These are phyloP conservation scores for Bremia lactucae DNA, from an alignment of 352 stramenopile species.

Conservation along the genomic window DNA sequence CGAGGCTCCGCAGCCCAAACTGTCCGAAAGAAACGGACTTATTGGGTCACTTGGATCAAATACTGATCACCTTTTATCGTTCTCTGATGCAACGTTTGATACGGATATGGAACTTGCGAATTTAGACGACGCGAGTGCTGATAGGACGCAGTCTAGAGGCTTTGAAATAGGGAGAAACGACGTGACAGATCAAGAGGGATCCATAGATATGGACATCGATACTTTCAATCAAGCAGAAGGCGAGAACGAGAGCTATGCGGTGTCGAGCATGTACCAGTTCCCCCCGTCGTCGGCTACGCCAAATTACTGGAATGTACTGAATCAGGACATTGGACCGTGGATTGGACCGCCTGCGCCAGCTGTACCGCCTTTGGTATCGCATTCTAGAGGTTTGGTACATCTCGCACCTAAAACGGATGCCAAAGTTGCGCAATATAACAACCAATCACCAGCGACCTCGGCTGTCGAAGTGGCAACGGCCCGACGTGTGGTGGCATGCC, in stretches of 20 bases:
- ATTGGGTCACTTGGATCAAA: slow-evolving; percentile 30
- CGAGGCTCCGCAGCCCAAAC: slow-evolving; percentile 2
- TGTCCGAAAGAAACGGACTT: slow-evolving; percentile 1
- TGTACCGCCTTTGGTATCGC: slow-evolving; percentile 13
- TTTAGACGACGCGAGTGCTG: slow-evolving; percentile 33
- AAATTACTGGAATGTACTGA: slow-evolving; percentile 83
- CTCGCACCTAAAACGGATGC: slow-evolving; percentile 64
- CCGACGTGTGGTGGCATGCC: slow-evolving; percentile 52
- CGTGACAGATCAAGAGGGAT: slow-evolving; percentile 17
- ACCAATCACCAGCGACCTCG: slow-evolving; percentile 1
- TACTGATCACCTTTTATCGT: slow-evolving; percentile 39
- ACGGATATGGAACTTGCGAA: slow-evolving; percentile 60
- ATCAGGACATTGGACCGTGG: slow-evolving; percentile 38
- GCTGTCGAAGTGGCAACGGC: slow-evolving; percentile 2
- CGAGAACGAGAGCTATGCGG: slow-evolving; percentile 6
- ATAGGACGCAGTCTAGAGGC: background rate
- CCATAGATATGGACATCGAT: slow-evolving; percentile 29
- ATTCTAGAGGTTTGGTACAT: slow-evolving; percentile 46
- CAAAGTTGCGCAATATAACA: slow-evolving; percentile 8
- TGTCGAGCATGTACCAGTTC: slow-evolving; percentile 31
- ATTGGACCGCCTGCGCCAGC: slow-evolving; percentile 17
- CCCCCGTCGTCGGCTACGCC: slow-evolving; percentile 59
- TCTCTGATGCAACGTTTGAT: slow-evolving; percentile 41
- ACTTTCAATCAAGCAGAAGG: slow-evolving; percentile 11
- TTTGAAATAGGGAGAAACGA: slow-evolving; percentile 10